These are phyloP conservation scores for Colletotrichum musae DNA, from an alignment of 2,329 filamentous ascomycete species.

Conservation along the genomic window DNA sequence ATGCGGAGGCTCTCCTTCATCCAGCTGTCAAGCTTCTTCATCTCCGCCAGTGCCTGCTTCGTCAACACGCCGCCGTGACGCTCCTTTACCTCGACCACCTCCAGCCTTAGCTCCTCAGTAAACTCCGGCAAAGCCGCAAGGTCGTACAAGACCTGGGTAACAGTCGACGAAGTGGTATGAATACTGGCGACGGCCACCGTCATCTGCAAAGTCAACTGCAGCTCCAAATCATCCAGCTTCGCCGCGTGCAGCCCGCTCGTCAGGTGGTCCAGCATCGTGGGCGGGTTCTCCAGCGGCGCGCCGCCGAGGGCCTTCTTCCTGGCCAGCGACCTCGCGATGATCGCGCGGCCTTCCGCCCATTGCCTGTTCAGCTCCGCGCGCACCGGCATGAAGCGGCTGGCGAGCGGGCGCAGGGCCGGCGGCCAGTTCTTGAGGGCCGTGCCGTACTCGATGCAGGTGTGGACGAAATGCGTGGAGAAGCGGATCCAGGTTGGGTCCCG, in stretches of 20 bases:
- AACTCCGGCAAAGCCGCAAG: conserved; percentile 65
- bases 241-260: conserved; percentile 6
- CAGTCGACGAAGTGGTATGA: conserved; percentile 62
- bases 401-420: not conserved
- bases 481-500: not conserved
- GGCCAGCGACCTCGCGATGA: conserved; percentile 4
- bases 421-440: conserved; percentile 10
- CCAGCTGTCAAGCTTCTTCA: conserved; percentile 58
- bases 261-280: conserved; percentile 8
- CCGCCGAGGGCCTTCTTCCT: conserved; percentile 13
- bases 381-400: not conserved
- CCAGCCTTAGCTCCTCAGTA: conserved; percentile 64
- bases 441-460: conserved; percentile 10
- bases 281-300: conserved; percentile 4
- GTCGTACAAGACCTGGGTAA: conserved; percentile 63
- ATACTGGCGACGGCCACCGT: conserved; percentile 50
- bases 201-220: conserved; percentile 9
- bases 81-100: conserved; percentile 58
- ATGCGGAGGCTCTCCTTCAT: conserved; percentile 55
- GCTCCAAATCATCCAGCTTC: conserved; percentile 2
- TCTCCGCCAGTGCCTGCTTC: conserved; percentile 52
- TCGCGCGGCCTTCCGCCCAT: not conserved
- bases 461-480: not conserved
- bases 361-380: not conserved
- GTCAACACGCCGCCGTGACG: conserved; percentile 51